Evolutionary conservation across 2,329 filamentous ascomycete species (phyloP).

Genomic region (Calonectria crousiana): DNA sequence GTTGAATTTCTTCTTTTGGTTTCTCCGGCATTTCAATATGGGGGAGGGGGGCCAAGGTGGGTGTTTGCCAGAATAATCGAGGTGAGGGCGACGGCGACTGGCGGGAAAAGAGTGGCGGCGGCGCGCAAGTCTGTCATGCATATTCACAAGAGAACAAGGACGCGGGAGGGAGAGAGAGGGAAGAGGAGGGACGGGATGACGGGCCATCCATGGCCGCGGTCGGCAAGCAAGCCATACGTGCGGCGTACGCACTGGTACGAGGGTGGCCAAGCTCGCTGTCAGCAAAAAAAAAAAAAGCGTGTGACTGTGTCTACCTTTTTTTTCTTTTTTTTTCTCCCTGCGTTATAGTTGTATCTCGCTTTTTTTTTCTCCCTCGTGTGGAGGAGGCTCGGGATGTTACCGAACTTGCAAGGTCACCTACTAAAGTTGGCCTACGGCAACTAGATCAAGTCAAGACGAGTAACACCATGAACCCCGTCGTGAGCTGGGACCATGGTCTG

Average conservation of each 20-base stretch:
- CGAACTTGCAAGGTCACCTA: conserved; percentile 14
- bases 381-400: conserved; percentile 21
- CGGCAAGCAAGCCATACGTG: conserved; percentile 28
- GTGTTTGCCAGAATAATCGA: neutral
- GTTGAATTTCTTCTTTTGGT: neutral
- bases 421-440: conserved; percentile 20
- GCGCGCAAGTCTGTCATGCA: conserved; percentile 40
- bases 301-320: neutral
- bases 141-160: conserved; percentile 14
- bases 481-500: neutral
- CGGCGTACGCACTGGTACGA: conserved; percentile 16
- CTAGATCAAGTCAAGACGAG: neutral
- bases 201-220: conserved; percentile 15
- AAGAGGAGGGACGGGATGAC: conserved; percentile 28
- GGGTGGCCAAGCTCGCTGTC: conserved; percentile 17
- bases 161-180: conserved; percentile 3
- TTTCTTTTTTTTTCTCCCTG: neutral
- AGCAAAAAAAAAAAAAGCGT: conserved; percentile 19
- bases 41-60: neutral
- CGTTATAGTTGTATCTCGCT: neutral
- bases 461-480: conserved; percentile 1
- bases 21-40: neutral
- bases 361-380: neutral
- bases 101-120: conserved; percentile 20
- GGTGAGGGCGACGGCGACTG: conserved; percentile 8